Evolutionary conservation across 768 basidiomycete species (phyloP).

Genomic region (Tulasnella sp.): DNA sequence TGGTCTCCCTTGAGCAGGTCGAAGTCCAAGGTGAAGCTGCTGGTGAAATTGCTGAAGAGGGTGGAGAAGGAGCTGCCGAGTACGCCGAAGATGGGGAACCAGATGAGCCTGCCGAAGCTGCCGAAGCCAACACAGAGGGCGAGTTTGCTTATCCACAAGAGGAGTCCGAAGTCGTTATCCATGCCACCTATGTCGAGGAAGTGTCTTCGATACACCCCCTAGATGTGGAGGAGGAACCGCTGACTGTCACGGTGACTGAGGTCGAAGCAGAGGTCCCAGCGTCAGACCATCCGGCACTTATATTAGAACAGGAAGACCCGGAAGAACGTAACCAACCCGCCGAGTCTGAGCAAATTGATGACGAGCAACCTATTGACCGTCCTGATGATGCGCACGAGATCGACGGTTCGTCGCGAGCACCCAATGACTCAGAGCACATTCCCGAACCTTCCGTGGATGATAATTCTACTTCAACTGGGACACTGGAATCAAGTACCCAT

Average conservation of each 20-base stretch:
- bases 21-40: neutral
- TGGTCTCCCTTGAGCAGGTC: neutral
- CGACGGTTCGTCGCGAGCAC: neutral
- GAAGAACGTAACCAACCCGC: no score
- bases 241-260: neutral
- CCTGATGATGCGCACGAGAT: neutral
- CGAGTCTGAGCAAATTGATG: neutral
- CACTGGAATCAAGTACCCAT: conserved; percentile 9
- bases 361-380: neutral
- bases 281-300: neutral
- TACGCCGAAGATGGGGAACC: neutral
- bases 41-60: neutral
- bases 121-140: neutral
- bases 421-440: neutral
- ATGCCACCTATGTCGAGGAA: neutral
- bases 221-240: neutral
- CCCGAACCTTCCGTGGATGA: neutral
- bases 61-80: neutral
- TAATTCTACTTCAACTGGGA: conserved; percentile 2
- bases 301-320: no score
- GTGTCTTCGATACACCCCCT: neutral
- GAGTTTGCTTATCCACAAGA: neutral
- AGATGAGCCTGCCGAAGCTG: neutral
- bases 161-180: neutral
- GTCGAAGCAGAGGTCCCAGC: neutral